These are phyloP conservation scores for Fusarium burgessii DNA, from an alignment of 2,329 filamentous ascomycete genomes.

Conservation along the genomic window DNA sequence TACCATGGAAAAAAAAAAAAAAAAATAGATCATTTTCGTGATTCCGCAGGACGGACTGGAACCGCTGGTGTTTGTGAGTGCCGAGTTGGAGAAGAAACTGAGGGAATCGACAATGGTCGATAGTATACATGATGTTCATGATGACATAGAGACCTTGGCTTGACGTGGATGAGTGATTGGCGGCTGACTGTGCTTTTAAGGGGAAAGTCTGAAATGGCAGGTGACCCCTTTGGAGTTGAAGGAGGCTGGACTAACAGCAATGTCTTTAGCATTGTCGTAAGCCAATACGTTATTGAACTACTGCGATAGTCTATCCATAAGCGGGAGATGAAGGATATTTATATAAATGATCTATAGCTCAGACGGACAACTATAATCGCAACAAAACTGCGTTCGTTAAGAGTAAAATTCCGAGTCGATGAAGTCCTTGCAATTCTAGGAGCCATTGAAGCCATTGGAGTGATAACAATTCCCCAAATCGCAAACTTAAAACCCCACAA, in stretches of 20 bases:
- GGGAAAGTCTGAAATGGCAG: constrained; percentile 37
- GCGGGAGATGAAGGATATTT: not conserved
- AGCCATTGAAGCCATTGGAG: not conserved
- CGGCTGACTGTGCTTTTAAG: constrained; percentile 22
- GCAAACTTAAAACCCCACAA: constrained; percentile 34
- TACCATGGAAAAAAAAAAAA: too few species aligned
- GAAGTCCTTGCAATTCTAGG: not conserved
- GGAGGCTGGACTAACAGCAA: constrained; percentile 28
- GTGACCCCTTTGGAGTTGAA: constrained; percentile 27
- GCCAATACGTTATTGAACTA: constrained; percentile 12
- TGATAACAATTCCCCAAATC: constrained; percentile 13
- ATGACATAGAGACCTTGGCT: constrained; percentile 3
- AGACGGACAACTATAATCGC: not conserved
- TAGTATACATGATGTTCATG: constrained; percentile 8
- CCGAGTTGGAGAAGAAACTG: not conserved
- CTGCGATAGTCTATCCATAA: constrained; percentile 1
- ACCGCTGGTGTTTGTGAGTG: constrained; percentile 4
- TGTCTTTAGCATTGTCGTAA: constrained; percentile 13
- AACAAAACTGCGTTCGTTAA: not conserved
- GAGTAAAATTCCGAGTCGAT: not conserved
- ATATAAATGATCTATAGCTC: not conserved
- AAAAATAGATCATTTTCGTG: not conserved
- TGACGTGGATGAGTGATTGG: constrained; percentile 8
- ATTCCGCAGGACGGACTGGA: constrained; percentile 33
- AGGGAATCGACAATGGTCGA: constrained; percentile 1